These are phyloP conservation scores for Calonectria ilicicola DNA, from an alignment of 2,329 filamentous ascomycete species.

Conservation along the genomic window DNA sequence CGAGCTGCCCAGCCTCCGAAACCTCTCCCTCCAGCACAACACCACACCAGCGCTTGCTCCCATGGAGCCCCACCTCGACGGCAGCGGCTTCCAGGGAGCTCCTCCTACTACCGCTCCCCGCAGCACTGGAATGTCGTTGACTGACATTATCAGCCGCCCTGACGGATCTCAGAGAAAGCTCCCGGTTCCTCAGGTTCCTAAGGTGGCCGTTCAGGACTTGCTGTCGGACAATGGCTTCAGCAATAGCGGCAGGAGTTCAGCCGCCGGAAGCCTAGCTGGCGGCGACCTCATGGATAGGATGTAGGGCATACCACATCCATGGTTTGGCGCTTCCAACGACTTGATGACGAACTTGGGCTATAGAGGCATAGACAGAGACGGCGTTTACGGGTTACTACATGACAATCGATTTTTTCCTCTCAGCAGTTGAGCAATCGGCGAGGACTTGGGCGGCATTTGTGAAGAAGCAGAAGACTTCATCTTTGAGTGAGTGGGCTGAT, in stretches of 20 bases:
- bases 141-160: slow-evolving; percentile 90
- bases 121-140: slow-evolving; percentile 81
- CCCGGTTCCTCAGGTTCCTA: slow-evolving; percentile 90
- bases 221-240: slow-evolving; percentile 76
- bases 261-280: slow-evolving; percentile 81
- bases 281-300: slow-evolving; percentile 73
- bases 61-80: slow-evolving; percentile 68
- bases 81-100: slow-evolving; percentile 56
- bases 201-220: slow-evolving; percentile 88
- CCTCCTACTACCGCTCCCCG: slow-evolving; percentile 64
- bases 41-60: slow-evolving; percentile 68
- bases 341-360: slow-evolving; percentile 52
- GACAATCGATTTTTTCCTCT: slow-evolving; percentile 40
- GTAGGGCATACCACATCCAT: slow-evolving; percentile 45
- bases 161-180: slow-evolving; percentile 92
- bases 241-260: slow-evolving; percentile 81
- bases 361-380: slow-evolving; percentile 55
- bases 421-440: slow-evolving; percentile 39
- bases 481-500: slow-evolving; percentile 15
- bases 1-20: slow-evolving; percentile 88
- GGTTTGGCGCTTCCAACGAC: slow-evolving; percentile 47
- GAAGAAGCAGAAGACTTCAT: slow-evolving; percentile 32
- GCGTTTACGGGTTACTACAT: slow-evolving; percentile 50
- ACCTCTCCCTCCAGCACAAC: slow-evolving; percentile 65
- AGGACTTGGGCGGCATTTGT: slow-evolving; percentile 42